A percentile compares a stretch with the other conserved stretches of the same genome.
Conservation (phyloP, 129 eudicot genomes). For the Oenanthe sinensis region DNA sequence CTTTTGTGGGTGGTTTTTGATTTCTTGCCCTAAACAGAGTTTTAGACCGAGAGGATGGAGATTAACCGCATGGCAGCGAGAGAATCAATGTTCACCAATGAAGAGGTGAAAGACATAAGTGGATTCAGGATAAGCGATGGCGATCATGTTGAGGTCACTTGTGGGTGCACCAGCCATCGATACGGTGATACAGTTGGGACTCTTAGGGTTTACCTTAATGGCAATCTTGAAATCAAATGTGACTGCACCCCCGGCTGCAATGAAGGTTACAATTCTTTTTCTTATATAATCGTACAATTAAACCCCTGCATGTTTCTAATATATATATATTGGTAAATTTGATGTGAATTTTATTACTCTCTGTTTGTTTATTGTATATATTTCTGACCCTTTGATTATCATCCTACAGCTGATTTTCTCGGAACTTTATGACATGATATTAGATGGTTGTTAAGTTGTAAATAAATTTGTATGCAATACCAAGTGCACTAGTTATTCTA, state of each 20-base stretch:
- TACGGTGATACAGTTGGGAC: slow-evolving; percentile 73
- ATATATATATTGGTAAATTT: not conserved
- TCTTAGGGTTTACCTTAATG: slow-evolving; percentile 61
- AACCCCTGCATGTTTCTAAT: not conserved
- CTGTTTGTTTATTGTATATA: not conserved
- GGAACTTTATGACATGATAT: no score
- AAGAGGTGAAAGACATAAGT: slow-evolving; percentile 54
- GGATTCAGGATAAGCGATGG: slow-evolving; percentile 31
- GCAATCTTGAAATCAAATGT: slow-evolving; percentile 58
- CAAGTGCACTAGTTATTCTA: not conserved
- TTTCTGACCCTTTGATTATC: no score
- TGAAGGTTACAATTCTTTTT: slow-evolving; percentile 33
- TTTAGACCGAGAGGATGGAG: not conserved
- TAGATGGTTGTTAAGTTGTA: no score
- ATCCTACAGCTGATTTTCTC: no score
- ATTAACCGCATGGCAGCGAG: not conserved
- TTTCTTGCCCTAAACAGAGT: not conserved
- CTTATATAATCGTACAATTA: slow-evolving; percentile 18
- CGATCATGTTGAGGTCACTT: slow-evolving; percentile 57
- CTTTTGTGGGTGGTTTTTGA: not conserved
- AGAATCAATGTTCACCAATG: slow-evolving; percentile 40
- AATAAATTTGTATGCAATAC: no score
- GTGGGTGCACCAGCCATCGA: slow-evolving; percentile 70
- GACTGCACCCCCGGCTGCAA: slow-evolving; percentile 69
- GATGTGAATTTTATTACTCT: not conserved